phyloP scores from a whole-genome alignment of 306 rosid species.

The Ormosia semicastrata region DNA sequence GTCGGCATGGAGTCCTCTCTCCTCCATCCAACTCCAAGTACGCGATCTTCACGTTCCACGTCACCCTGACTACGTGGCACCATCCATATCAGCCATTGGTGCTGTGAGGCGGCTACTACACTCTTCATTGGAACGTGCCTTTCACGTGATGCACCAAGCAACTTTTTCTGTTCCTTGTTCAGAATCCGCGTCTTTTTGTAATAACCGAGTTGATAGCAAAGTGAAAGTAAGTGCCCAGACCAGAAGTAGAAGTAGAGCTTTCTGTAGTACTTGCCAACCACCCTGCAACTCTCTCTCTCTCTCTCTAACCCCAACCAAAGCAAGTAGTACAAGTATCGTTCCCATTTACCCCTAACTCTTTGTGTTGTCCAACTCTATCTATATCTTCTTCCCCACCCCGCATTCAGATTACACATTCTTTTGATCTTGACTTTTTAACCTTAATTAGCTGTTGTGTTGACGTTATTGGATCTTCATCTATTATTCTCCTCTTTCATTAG shows the following conservation, averaged over 20 bases:
- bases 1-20: no score
- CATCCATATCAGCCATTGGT: slow-evolving; percentile 19
- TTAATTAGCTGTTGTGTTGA: background rate
- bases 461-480: background rate
- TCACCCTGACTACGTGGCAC: background rate
- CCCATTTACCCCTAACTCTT: background rate
- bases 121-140: slow-evolving; percentile 11
- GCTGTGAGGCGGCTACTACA: slow-evolving; percentile 20
- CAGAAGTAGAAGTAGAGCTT: background rate
- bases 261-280: background rate
- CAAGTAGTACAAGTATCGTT: background rate
- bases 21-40: background rate
- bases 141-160: slow-evolving; percentile 10
- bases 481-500: background rate
- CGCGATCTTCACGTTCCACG: slow-evolving; percentile 7
- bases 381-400: background rate
- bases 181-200: background rate
- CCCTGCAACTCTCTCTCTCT: background rate
- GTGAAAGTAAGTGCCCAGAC: no score
- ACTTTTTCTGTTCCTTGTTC: background rate
- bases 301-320: no score
- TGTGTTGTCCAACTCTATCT: background rate
- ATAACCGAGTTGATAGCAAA: background rate
- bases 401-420: background rate
- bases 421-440: background rate